A percentile compares a stretch with the other conserved stretches of the same genome.
Conservation (phyloP, 2,329 filamentous ascomycete genomes). For the Thermoascus crustaceus region DNA sequence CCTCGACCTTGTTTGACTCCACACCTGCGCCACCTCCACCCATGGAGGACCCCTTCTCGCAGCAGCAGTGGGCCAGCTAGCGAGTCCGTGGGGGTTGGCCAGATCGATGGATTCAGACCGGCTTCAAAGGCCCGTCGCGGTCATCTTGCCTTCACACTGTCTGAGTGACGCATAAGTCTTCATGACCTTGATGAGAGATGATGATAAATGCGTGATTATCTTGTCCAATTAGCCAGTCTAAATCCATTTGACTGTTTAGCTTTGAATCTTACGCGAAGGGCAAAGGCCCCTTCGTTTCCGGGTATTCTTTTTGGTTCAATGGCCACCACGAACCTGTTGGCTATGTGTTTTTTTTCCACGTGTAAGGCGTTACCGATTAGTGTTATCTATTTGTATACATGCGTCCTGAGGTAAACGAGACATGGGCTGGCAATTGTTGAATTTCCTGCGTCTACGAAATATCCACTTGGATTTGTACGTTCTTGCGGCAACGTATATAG, state of each 20-base stretch:
- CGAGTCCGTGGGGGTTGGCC: neutral
- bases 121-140: neutral
- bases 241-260: slow-evolving; percentile 23
- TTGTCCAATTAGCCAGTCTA: slow-evolving; percentile 28
- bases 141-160: slow-evolving; percentile 23
- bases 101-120: neutral
- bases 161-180: slow-evolving; percentile 21
- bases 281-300: too few species aligned
- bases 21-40: slow-evolving; percentile 16
- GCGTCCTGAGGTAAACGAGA: too few species aligned
- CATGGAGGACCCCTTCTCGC: slow-evolving; percentile 25
- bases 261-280: too few species aligned
- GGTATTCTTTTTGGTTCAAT: too few species aligned
- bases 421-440: too few species aligned
- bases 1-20: slow-evolving; percentile 25
- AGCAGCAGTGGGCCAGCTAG: slow-evolving; percentile 22
- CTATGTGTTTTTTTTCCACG: too few species aligned
- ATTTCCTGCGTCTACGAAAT: too few species aligned
- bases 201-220: slow-evolving; percentile 33
- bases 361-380: too few species aligned
- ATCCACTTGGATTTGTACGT: too few species aligned
- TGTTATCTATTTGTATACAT: too few species aligned
- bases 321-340: too few species aligned
- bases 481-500: too few species aligned
- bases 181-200: slow-evolving; percentile 39